Evolutionary conservation across 768 basidiomycete species (phyloP).

Genomic region (Coprinopsis marcescibilis): DNA sequence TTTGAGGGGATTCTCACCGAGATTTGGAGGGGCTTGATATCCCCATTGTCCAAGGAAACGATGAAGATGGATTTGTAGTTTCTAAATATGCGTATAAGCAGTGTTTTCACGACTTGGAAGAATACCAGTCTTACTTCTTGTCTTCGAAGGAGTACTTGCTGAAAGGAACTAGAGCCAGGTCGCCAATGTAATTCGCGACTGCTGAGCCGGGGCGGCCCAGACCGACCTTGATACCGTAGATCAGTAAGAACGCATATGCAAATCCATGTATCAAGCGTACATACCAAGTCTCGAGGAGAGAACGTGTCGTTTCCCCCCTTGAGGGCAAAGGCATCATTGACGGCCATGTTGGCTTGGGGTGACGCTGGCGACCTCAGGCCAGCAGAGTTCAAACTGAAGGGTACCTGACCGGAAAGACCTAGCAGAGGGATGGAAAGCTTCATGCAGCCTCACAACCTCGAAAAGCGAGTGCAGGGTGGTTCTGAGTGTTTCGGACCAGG

Average conservation of each 20-base stretch:
- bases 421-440: conserved; percentile 49
- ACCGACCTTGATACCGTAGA: conserved; percentile 32
- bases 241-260: background rate
- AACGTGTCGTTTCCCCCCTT: conserved; percentile 56
- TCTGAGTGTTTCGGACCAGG: too few species aligned
- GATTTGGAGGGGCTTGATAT: conserved; percentile 45
- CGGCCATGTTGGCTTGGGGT: conserved; percentile 17
- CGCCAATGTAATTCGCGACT: conserved; percentile 61
- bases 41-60: conserved; percentile 45
- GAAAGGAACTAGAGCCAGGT: conserved; percentile 60
- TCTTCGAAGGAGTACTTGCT: conserved; percentile 68
- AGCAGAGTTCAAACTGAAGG: conserved; percentile 26
- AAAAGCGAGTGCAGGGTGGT: too few species aligned
- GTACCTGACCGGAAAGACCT: conserved; percentile 50
- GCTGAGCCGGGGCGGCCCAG: conserved; percentile 64
- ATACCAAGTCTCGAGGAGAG: conserved; percentile 61
- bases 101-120: background rate
- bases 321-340: conserved; percentile 44
- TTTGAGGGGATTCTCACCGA: conserved; percentile 29
- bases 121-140: conserved; percentile 52
- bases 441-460: conserved; percentile 28
- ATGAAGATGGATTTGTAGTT: conserved; percentile 66
- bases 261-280: background rate
- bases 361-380: conserved; percentile 9
- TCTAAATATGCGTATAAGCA: conserved; percentile 30